Evolutionary conservation across 257 asterid genomes (phyloP), one percentile per base, ranked within the genome.

Genomic region (Primulina eburnea): DNA sequence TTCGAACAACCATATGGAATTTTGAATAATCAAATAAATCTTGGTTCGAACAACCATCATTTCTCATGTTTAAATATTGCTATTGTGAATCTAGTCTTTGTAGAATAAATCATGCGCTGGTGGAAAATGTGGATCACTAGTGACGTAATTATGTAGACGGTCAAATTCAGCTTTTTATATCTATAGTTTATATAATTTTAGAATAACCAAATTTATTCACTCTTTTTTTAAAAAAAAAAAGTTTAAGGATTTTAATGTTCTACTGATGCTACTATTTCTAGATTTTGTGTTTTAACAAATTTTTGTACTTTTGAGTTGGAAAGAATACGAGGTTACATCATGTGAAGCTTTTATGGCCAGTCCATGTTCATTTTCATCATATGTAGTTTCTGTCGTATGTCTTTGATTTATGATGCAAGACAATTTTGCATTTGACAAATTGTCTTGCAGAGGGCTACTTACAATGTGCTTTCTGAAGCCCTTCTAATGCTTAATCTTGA

Each of bases 391-490:
- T 59, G 10, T 8, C 70, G 58, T 16, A 4, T 47, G 56, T 47
- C 20, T 29, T 65, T 53, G 64, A 55, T 69, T 70, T 63, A 38
- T 58, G 24, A 56, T 37, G 69, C 76, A 60, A 76, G 65, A 64
- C 68, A 40, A 64, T 61, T 53, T 69, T 64, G 76, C 56, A 69
- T 73, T 62, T 72, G 72, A 10, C 73, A 65, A 32, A 59, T 63
- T 75, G 65, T 74, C 79, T 74, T 78, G 82, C 70, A 65, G 67
- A 78, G 40, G 70, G 72, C 53, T 40, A 35, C 38, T 38, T 37
- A 20, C 65, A 57, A 12, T 17, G 59, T 56, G 71, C 71, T 64
- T 73, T 65, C 38, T 72, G 64, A 53, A 33, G 33, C 56, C 62
- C 47, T 9, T 47, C 28, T 66, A 65, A 5, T 73, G 26, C n/a